phyloP scores from a whole-genome alignment of 2,329 filamentous ascomycete species.

The Fusarium metavorans region DNA sequence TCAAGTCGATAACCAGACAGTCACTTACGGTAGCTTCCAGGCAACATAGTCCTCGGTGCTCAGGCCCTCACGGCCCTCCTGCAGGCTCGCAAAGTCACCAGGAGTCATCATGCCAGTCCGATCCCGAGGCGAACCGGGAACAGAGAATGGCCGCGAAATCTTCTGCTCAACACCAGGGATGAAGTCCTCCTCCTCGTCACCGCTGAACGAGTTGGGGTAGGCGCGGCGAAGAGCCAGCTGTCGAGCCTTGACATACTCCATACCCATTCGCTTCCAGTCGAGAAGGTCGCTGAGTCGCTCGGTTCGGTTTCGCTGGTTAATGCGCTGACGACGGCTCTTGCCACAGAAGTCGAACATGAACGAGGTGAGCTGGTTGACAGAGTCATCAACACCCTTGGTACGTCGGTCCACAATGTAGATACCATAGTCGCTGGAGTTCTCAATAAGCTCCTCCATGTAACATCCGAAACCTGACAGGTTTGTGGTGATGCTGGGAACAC shows the following conservation, averaged over 20 bases:
- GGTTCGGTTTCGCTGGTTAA: constrained; percentile 98
- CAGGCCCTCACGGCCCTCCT: constrained; percentile 92
- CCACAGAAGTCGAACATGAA: constrained; percentile 91
- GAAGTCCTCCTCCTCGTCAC: constrained; percentile 86
- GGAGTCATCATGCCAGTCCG: constrained; percentile 98
- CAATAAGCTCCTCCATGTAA: constrained; percentile 99
- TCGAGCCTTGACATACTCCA: constrained; percentile 98
- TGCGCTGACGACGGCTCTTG: constrained; percentile 95
- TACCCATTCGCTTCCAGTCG: constrained; percentile 99
- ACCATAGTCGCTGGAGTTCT: constrained; percentile 97
- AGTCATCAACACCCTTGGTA: constrained; percentile 95
- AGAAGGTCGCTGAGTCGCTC: constrained; percentile 94
- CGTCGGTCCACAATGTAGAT: constrained; percentile 99
- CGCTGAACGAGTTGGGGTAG: constrained; percentile 87
- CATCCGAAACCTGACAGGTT: constrained; percentile 98
- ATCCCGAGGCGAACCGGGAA: constrained; percentile 92
- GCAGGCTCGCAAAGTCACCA: constrained; percentile 95
- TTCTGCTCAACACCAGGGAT: constrained; percentile 95
- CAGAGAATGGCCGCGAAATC: constrained; percentile 93
- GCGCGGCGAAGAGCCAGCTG: constrained; percentile 92
- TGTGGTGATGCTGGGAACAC: constrained; percentile 96
- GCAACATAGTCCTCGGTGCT: constrained; percentile 98
- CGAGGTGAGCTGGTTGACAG: constrained; percentile 91
- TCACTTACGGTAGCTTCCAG: constrained; percentile 95
- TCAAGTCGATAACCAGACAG: not conserved